Evolutionary conservation across 176 grass and related monocot genomes (phyloP).

Genomic region (Triticum aestivum): DNA sequence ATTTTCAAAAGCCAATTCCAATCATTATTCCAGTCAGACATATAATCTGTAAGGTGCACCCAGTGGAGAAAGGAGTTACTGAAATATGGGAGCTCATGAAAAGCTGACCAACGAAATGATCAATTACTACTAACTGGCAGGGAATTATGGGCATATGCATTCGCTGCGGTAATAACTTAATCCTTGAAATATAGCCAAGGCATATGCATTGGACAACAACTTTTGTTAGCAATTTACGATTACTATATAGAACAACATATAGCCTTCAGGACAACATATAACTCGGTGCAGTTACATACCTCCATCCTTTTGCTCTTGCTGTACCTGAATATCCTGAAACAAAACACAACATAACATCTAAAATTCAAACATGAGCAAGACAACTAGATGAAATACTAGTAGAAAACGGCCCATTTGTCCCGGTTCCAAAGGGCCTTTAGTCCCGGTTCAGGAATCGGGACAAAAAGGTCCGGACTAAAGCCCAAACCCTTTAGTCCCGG

Average conservation of each 20-base stretch:
- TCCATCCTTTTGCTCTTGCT: conserved; percentile 85
- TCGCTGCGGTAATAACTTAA: not conserved
- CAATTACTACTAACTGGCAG: not conserved
- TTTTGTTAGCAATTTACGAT: not conserved
- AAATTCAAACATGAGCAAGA: conserved; percentile 17
- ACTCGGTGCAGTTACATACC: conserved; percentile 79
- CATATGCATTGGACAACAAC: conserved; percentile 12
- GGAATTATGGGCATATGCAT: not conserved
- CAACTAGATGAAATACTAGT: not conserved
- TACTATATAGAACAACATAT: conserved; percentile 29
- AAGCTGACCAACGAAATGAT: not conserved
- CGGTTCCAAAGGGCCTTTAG: too few species aligned
- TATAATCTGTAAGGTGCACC: not conserved
- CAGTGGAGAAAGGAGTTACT: not conserved
- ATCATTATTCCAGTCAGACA: not conserved
- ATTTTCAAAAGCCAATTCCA: not conserved
- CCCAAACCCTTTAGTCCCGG: too few species aligned
- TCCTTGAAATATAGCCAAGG: not conserved
- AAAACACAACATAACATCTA: conserved; percentile 9
- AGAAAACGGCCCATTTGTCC: too few species aligned
- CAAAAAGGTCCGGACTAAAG: too few species aligned
- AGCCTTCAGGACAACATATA: conserved; percentile 25
- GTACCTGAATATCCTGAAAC: conserved; percentile 74
- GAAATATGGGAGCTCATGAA: not conserved
- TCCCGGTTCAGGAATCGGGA: too few species aligned